Base-by-base conservation (phyloP, 2,329 filamentous ascomycete species). In the Cryphonectria japonica region DNA sequence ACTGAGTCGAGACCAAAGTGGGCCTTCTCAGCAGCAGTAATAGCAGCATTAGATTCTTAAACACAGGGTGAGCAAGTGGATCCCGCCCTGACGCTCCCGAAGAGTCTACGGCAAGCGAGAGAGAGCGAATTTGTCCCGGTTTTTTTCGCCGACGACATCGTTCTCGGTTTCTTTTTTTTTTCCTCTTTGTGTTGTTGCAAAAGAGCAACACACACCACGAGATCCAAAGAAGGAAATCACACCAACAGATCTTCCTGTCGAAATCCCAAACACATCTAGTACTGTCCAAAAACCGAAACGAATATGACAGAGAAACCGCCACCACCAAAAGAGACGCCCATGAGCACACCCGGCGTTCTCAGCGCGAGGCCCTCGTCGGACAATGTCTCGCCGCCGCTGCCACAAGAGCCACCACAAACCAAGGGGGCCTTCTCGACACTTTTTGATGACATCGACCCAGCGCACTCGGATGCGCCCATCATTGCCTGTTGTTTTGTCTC, bases 401-500 rank as follows among this genome's bases (percentile, higher is more conserved):
- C 63, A 16, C 32, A 64, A n/a, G 32, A 52, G 41, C 43, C 52
- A 16, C 64, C 52, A 16, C 64, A 60, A 26, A 41, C 22, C 22
- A 22, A 13, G 7, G 65, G 61, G 39, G 61, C 63, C 41, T 59
- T 75, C 26, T 19, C 73, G 37, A 62, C 57, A n/a, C 62, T 76
- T 0, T 66, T 68, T 62, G 69, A 73, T n/a, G 76, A 77, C 29
- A 70, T 76, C 50, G 68, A 70, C 59, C 71, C 73, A 1, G 46
- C 60, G 7, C 69, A 75, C 68, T 75, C 81, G 26, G 80, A 82
- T 70, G 63, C 81, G 16, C 80, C 80, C 26, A 70, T 86, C 76
- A 74, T 85, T 75, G 73, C 77, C 70, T 81, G 81, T 78, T 78
- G 80, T 74, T 76, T 79, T 39, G 75, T 83, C 14, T 82, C 80